phyloP scores from a whole-genome alignment of 441 rosid species.

The Daphne laureola region DNA sequence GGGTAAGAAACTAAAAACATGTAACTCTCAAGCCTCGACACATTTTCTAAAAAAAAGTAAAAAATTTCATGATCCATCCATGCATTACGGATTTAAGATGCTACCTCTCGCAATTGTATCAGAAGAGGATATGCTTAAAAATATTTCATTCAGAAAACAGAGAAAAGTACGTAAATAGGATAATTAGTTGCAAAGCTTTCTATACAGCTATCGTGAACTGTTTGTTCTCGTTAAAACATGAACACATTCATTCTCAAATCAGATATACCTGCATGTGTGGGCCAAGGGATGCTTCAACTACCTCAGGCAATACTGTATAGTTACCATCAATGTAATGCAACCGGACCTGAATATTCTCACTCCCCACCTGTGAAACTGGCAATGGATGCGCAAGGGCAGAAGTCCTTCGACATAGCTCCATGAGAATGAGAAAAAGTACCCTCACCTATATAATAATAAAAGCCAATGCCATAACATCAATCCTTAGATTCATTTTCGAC shows the following conservation, averaged over 20 bases:
- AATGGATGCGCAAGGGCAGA: slow-evolving; percentile 66
- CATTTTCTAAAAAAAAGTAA: too few species aligned
- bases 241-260: too few species aligned
- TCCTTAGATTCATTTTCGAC: not conserved
- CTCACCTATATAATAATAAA: slow-evolving; percentile 56
- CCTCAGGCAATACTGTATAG: slow-evolving; percentile 97
- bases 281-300: slow-evolving; percentile 98
- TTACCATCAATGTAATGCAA: slow-evolving; percentile 97
- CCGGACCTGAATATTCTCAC: slow-evolving; percentile 85
- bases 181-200: not conserved
- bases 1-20: not conserved
- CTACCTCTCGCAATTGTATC: too few species aligned
- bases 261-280: slow-evolving; percentile 98
- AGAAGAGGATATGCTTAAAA: too few species aligned
- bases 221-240: too few species aligned
- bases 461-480: too few species aligned
- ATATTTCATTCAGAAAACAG: not conserved
- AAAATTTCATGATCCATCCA: too few species aligned
- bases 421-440: slow-evolving; percentile 95
- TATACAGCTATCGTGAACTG: not conserved
- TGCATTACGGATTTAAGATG: too few species aligned
- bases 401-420: slow-evolving; percentile 97
- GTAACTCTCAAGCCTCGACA: too few species aligned
- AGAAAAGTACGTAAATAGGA: not conserved
- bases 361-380: slow-evolving; percentile 96